These are phyloP conservation scores for Vitis vinifera DNA, from an alignment of 164 flowering plant species.

Conservation along the genomic window ASM3070453v1 NC_081822.1:11334001-11334500, in stretches of 20 bases:
- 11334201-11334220: conserved; percentile 46
- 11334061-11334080: background rate
- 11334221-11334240: conserved; percentile 85
- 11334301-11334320: conserved; percentile 91
- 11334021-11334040: too few relatives aligned
- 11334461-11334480: conserved; percentile 47
- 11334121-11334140: too few relatives aligned
- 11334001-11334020: too few relatives aligned
- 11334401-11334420: conserved; percentile 92
- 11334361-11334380: conserved; percentile 94
- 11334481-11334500: conserved; percentile 23
- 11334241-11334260: conserved; percentile 76
- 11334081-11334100: background rate
- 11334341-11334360: conserved; percentile 93
- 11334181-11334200: background rate
- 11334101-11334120: background rate
- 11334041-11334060: too few relatives aligned
- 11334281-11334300: conserved; percentile 64
- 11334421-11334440: conserved; percentile 87
- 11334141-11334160: too few relatives aligned
- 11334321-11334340: conserved; percentile 93
- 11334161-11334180: too few relatives aligned
- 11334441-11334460: conserved; percentile 85
- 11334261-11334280: conserved; percentile 77
- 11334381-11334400: conserved; percentile 96